Evolutionary conservation across 176 grass and related monocot genomes (phyloP).

Genomic region (Aegilops tauschii): DNA sequence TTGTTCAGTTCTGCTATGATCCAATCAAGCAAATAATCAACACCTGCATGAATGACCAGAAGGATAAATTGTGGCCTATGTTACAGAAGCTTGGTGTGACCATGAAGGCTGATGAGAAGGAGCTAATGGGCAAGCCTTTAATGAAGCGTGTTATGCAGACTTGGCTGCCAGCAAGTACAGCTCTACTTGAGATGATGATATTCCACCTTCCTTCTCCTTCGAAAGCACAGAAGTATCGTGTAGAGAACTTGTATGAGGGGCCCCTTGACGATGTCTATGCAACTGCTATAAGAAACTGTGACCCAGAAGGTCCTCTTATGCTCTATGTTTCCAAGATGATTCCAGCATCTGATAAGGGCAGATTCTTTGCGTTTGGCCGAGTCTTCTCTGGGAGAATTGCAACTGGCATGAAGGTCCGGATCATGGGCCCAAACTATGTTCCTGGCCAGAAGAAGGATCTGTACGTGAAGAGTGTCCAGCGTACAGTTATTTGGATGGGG

Average conservation of each 20-base stretch:
- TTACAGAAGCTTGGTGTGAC: conserved; percentile 66
- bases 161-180: conserved; percentile 74
- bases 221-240: conserved; percentile 73
- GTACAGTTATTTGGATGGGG: conserved; percentile 90
- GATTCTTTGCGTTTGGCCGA: conserved; percentile 80
- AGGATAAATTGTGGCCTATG: conserved; percentile 88
- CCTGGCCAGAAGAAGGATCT: conserved; percentile 90
- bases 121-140: conserved; percentile 66
- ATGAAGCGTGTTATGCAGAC: conserved; percentile 94
- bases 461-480: conserved; percentile 75
- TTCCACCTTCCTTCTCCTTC: conserved; percentile 72
- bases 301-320: conserved; percentile 85
- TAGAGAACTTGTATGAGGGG: conserved; percentile 80
- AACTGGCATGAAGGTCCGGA: conserved; percentile 80
- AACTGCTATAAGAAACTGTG: conserved; percentile 83
- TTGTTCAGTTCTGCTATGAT: conserved; percentile 86
- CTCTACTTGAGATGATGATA: conserved; percentile 90
- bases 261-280: conserved; percentile 78
- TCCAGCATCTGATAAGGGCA: conserved; percentile 82
- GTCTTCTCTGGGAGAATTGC: conserved; percentile 74
- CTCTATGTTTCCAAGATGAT: conserved; percentile 96
- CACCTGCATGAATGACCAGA: conserved; percentile 83
- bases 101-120: conserved; percentile 83
- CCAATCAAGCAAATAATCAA: conserved; percentile 88
- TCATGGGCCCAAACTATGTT: conserved; percentile 88